phyloP scores from a whole-genome alignment of 805 yeast species.

The Myxozyma sirexii region DNA sequence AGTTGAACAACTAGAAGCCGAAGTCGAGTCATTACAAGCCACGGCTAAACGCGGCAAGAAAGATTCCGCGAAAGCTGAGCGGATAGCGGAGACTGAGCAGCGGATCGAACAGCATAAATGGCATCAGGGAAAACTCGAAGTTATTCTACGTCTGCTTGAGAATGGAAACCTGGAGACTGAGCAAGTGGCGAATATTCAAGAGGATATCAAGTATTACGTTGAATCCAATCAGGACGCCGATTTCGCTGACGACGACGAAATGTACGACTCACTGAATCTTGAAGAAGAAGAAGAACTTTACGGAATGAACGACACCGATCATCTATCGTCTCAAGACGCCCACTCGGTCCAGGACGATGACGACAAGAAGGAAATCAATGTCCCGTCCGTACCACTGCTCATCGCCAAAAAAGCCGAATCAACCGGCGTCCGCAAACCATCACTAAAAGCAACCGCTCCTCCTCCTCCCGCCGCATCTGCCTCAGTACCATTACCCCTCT shows the following conservation, averaged over 20 bases:
- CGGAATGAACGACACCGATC: slow-evolving; percentile 40
- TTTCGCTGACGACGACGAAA: slow-evolving; percentile 89
- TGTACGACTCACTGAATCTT: slow-evolving; percentile 83
- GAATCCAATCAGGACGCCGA: slow-evolving; percentile 93
- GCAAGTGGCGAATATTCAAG: slow-evolving; percentile 72
- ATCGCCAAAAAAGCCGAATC: slow-evolving; percentile 4
- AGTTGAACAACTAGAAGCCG: slow-evolving; percentile 74
- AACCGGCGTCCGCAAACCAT: slow-evolving; percentile 33
- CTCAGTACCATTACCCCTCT: slow-evolving; percentile 30
- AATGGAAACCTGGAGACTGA: slow-evolving; percentile 81
- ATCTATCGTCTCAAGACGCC: slow-evolving; percentile 23
- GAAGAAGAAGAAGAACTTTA: slow-evolving; percentile 55
- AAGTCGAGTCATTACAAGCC: slow-evolving; percentile 57
- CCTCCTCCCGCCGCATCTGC: slow-evolving; percentile 35
- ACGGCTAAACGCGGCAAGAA: slow-evolving; percentile 62
- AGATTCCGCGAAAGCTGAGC: slow-evolving; percentile 57
- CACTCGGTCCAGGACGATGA: slow-evolving; percentile 33
- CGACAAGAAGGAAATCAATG: slow-evolving; percentile 16
- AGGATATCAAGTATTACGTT: slow-evolving; percentile 89
- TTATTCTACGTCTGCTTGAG: slow-evolving; percentile 72
- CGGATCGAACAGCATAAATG: slow-evolving; percentile 71
- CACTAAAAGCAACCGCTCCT: slow-evolving; percentile 31
- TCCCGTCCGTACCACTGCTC: slow-evolving; percentile 6
- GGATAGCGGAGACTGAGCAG: slow-evolving; percentile 64
- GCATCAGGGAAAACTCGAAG: slow-evolving; percentile 79